phyloP scores from a whole-genome alignment of 768 basidiomycete genomes.

The Cyclocybe cylindracea region DNA sequence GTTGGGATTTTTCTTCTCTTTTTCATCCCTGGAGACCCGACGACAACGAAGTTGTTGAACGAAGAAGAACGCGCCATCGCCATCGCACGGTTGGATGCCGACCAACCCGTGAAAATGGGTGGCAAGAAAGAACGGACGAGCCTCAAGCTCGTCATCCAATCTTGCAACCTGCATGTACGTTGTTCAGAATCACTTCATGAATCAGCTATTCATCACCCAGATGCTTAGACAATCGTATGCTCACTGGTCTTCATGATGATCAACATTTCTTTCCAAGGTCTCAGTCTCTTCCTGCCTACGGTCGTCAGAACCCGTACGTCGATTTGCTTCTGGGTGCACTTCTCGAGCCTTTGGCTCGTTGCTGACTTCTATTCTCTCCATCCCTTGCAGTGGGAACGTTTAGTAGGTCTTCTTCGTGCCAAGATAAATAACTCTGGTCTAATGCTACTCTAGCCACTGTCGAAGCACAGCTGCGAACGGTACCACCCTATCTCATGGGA shows the following conservation, averaged over 20 bases:
- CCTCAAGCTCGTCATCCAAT: neutral
- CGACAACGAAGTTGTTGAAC: slow-evolving; percentile 23
- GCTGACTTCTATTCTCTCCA: slow-evolving; percentile 20
- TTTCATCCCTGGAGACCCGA: slow-evolving; percentile 26
- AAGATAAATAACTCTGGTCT: neutral
- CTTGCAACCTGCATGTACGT: neutral
- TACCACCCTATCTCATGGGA: slow-evolving; percentile 41
- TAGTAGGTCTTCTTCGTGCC: slow-evolving; percentile 20
- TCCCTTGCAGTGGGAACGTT: slow-evolving; percentile 35
- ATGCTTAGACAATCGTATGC: slow-evolving; percentile 26
- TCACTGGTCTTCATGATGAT: slow-evolving; percentile 27
- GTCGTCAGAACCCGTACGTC: slow-evolving; percentile 41
- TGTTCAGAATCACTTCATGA: neutral
- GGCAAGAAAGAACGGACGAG: neutral
- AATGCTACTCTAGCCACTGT: slow-evolving; percentile 32
- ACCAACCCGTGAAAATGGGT: neutral
- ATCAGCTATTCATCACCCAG: neutral
- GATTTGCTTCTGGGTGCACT: neutral
- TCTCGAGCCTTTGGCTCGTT: neutral
- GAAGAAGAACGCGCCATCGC: slow-evolving; percentile 22
- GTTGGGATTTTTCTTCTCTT: slow-evolving; percentile 26
- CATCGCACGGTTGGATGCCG: neutral
- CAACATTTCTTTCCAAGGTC: slow-evolving; percentile 41
- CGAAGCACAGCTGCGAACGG: slow-evolving; percentile 44
- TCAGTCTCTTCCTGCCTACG: slow-evolving; percentile 43